Conservation (phyloP, 768 basidiomycete genomes). For the Neoboletus magnificus region DNA sequence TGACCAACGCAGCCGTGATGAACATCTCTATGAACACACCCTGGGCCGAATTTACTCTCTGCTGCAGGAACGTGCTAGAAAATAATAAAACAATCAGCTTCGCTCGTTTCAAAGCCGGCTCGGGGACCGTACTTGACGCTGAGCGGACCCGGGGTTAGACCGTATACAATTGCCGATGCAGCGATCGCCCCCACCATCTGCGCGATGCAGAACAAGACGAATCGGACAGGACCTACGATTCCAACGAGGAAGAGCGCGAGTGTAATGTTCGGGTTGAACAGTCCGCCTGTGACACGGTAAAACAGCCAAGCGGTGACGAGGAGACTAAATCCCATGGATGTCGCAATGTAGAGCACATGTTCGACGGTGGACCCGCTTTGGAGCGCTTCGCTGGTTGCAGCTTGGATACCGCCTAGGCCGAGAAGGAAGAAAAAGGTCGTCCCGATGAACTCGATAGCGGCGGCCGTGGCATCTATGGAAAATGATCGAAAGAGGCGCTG, state of each 20-base stretch:
- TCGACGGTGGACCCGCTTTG: slow-evolving; percentile 35
- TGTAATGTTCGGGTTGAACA: slow-evolving; percentile 65
- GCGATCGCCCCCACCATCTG: slow-evolving; percentile 59
- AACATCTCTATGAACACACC: slow-evolving; percentile 74
- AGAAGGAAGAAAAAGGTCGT: slow-evolving; percentile 63
- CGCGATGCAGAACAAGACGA: slow-evolving; percentile 57
- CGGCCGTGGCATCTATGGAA: slow-evolving; percentile 44
- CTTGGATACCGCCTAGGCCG: slow-evolving; percentile 63
- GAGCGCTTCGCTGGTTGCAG: slow-evolving; percentile 39
- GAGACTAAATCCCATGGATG: slow-evolving; percentile 59
- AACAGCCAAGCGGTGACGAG: slow-evolving; percentile 67
- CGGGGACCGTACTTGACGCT: slow-evolving; percentile 44
- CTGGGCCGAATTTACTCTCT: slow-evolving; percentile 50
- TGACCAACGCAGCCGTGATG: slow-evolving; percentile 54
- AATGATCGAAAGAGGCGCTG: slow-evolving; percentile 28
- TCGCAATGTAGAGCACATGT: slow-evolving; percentile 53
- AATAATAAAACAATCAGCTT: slow-evolving; percentile 1
- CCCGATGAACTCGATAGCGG: slow-evolving; percentile 56
- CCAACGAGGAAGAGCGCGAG: slow-evolving; percentile 58
- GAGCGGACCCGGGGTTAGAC: slow-evolving; percentile 52
- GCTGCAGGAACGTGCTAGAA: slow-evolving; percentile 45
- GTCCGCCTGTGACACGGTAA: slow-evolving; percentile 58
- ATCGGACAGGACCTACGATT: slow-evolving; percentile 51
- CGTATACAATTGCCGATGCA: slow-evolving; percentile 53
- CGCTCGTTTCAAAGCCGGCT: slow-evolving; percentile 8